Evolutionary conservation across 169 alveolate species (phyloP).

Genomic region (Cryptosporidium meleagridis): DNA sequence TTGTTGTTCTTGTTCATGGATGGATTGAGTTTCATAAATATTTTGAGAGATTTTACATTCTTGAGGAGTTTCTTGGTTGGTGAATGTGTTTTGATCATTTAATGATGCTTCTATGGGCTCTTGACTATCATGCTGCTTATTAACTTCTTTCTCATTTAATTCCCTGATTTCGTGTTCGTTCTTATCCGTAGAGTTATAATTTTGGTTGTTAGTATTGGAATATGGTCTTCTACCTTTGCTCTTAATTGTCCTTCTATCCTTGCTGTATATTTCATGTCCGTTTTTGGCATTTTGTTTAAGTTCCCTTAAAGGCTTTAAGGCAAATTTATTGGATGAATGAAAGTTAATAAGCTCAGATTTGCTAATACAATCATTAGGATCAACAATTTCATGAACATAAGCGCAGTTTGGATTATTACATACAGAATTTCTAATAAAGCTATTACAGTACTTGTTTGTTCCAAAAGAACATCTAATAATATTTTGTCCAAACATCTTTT

Average conservation of each 20-base stretch:
- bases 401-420: conserved; percentile 92
- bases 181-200: background rate
- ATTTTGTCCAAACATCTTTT: conserved; percentile 86
- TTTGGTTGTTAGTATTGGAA: background rate
- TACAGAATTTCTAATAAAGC: conserved; percentile 86
- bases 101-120: background rate
- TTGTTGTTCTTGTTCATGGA: background rate
- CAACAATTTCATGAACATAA: conserved; percentile 90
- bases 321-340: conserved; percentile 69
- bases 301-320: conserved; percentile 45
- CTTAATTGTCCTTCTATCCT: background rate
- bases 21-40: background rate
- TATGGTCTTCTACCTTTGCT: conserved; percentile 1
- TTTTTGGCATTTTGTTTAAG: conserved; percentile 3
- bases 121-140: background rate
- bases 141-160: background rate
- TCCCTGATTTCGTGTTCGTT: background rate
- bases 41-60: background rate
- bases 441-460: conserved; percentile 93
- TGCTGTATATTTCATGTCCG: background rate
- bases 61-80: background rate
- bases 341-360: conserved; percentile 67
- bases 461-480: conserved; percentile 92
- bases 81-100: background rate
- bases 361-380: conserved; percentile 72